Percentiles rank a stretch among this genome's conserved stretches.
phyloP scores from a whole-genome alignment of 345 rosid genomes.

The Carallia brachiata region DNA sequence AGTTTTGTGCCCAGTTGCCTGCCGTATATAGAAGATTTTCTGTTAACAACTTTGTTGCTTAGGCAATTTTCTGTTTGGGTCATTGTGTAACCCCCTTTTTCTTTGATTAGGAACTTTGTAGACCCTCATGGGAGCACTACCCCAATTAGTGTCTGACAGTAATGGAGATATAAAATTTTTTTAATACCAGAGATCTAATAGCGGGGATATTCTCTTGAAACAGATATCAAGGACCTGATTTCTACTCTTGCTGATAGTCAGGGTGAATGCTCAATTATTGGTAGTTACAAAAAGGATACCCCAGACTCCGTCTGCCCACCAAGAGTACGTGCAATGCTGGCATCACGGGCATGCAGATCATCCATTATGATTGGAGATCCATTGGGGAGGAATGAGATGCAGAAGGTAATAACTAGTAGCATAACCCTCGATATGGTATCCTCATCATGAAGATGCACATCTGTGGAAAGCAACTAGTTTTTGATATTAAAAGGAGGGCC shows the following conservation, averaged over 20 bases:
- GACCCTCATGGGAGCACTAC: neutral
- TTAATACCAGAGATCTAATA: no score
- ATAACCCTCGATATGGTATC: neutral
- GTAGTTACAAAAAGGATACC: constrained; percentile 75
- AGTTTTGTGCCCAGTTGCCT: no score
- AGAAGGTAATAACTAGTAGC: constrained; percentile 48
- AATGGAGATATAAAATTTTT: neutral
- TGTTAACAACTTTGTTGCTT: no score
- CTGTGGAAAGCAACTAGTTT: neutral
- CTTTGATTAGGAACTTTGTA: neutral
- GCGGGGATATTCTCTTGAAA: constrained; percentile 1
- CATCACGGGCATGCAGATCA: constrained; percentile 89
- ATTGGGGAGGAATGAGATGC: constrained; percentile 81
- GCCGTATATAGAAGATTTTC: no score
- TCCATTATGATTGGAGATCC: constrained; percentile 91
- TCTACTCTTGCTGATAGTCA: constrained; percentile 75
- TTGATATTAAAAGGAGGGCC: neutral
- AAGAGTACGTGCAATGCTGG: constrained; percentile 89
- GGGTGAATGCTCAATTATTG: constrained; percentile 73
- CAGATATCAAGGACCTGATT: constrained; percentile 91
- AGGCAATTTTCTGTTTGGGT: no score
- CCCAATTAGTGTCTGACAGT: constrained; percentile 1
- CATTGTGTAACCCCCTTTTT: neutral
- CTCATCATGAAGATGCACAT: neutral
- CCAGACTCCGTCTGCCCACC: constrained; percentile 79